Percentiles rank a stretch among this genome's conserved stretches.
Conservation (phyloP, 78 protist species). For the Tieghemostelium lacteum region DNA sequence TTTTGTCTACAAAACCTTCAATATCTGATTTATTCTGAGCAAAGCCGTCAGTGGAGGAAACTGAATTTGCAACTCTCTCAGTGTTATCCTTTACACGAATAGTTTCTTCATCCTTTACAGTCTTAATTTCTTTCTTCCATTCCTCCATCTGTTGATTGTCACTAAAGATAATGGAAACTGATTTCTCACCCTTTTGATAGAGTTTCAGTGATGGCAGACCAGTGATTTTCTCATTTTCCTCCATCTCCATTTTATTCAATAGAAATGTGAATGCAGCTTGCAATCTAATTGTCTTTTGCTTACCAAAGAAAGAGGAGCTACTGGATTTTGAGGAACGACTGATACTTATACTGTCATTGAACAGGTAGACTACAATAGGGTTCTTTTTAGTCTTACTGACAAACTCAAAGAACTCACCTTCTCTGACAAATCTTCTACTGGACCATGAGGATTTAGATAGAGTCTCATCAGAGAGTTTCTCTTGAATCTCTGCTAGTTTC, state of each 20-base stretch:
- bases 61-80: slow-evolving; percentile 21
- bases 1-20: background rate
- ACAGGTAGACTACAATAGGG: slow-evolving; percentile 37
- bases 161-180: slow-evolving; percentile 6
- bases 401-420: slow-evolving; percentile 51
- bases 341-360: slow-evolving; percentile 41
- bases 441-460: slow-evolving; percentile 9
- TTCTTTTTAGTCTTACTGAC: slow-evolving; percentile 13
- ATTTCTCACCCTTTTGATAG: background rate
- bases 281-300: slow-evolving; percentile 61
- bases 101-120: slow-evolving; percentile 31
- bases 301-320: slow-evolving; percentile 69
- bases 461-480: slow-evolving; percentile 42
- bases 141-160: slow-evolving; percentile 20
- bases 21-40: background rate
- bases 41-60: slow-evolving; percentile 2
- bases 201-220: background rate
- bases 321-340: slow-evolving; percentile 41
- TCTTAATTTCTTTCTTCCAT: slow-evolving; percentile 41
- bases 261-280: slow-evolving; percentile 35
- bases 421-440: slow-evolving; percentile 52
- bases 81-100: slow-evolving; percentile 38
- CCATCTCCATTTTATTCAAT: slow-evolving; percentile 16
- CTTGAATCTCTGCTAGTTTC: slow-evolving; percentile 77
- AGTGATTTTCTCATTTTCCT: slow-evolving; percentile 1